These are phyloP conservation scores for Hemileccinum impolitum DNA, from an alignment of 768 basidiomycete genomes.

Conservation along the genomic window DNA sequence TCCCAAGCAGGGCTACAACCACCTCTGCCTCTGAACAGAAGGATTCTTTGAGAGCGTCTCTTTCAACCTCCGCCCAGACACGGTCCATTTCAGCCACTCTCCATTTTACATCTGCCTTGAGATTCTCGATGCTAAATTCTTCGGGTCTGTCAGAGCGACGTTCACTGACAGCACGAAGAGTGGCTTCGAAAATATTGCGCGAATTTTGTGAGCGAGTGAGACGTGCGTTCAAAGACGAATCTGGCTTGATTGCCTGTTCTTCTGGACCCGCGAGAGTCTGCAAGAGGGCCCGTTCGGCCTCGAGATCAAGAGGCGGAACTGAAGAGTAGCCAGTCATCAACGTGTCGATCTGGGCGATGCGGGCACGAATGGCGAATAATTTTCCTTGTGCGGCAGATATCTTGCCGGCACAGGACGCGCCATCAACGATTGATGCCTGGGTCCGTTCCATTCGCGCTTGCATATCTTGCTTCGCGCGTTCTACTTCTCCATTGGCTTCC, in stretches of 20 bases:
- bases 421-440: conserved; percentile 67
- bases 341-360: conserved; percentile 56
- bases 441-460: conserved; percentile 69
- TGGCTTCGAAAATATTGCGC: conserved; percentile 79
- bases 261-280: conserved; percentile 66
- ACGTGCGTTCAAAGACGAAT: conserved; percentile 55
- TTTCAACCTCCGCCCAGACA: conserved; percentile 60
- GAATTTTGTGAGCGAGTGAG: conserved; percentile 72
- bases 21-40: conserved; percentile 63
- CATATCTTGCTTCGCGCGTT: conserved; percentile 71
- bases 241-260: conserved; percentile 59
- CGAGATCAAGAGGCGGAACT: conserved; percentile 50
- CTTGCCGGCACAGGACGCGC: conserved; percentile 70
- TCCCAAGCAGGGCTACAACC: conserved; percentile 69
- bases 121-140: conserved; percentile 61
- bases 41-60: conserved; percentile 59
- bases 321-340: conserved; percentile 35
- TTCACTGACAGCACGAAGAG: conserved; percentile 78
- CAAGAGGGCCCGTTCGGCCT: conserved; percentile 70
- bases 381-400: conserved; percentile 68
- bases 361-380: conserved; percentile 57
- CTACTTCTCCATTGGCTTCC: conserved; percentile 73
- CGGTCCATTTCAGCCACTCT: conserved; percentile 70
- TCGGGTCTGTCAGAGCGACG: conserved; percentile 77
- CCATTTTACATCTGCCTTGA: conserved; percentile 66